Evolutionary conservation across 805 yeast genomes (phyloP), one percentile per base, ranked within the genome.

Genomic region (Wickerhamomyces chaumierensis): DNA sequence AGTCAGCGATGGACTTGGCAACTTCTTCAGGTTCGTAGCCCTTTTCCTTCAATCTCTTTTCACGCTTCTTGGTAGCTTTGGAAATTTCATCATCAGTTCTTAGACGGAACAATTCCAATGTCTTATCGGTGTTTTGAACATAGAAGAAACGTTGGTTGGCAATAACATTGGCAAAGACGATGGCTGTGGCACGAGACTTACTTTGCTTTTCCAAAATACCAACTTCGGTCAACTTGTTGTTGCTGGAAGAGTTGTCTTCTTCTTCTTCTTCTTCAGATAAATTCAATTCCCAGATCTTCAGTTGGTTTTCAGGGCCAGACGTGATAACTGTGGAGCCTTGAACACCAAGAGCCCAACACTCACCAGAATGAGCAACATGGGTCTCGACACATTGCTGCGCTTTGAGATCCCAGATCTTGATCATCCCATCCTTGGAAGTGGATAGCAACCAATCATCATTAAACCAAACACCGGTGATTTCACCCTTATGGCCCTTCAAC

Each of bases 361-460:
- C 97, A 42, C 90, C 88, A 18, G 82, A 69, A 56, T 86, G 95
- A 0, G 96, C 95, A 44, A 87, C 77, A 56, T 88, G 96, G 1
- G 97, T 88, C 56, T 92, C 99, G 5, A 87, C 66, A 60, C 96
- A 85, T 56, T 86, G 94, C 55, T 83, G 86, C 4, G 92, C 64
- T 51, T 78, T 81, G 48, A 92, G 61, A 53, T 92, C 97, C 99
- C 99, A 92, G 28, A 92, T 60, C 56, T 92, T 92, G 48, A 92
- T 69, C 36, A 87, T 64, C 0, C 97, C 97, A 56, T 92, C 99
- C 53, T 87, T 88, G 2, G 94, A 73, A 1, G 80, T 76, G 47
- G 87, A 76, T 16, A 87, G 48, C 15, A 92, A 60, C 71, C 81
- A 86, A 40, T 81, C 83, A 5, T 55, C 56, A 18, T 45, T 41